Conservation (phyloP, 306 rosid species). For the Citrullus amarus region DNA sequence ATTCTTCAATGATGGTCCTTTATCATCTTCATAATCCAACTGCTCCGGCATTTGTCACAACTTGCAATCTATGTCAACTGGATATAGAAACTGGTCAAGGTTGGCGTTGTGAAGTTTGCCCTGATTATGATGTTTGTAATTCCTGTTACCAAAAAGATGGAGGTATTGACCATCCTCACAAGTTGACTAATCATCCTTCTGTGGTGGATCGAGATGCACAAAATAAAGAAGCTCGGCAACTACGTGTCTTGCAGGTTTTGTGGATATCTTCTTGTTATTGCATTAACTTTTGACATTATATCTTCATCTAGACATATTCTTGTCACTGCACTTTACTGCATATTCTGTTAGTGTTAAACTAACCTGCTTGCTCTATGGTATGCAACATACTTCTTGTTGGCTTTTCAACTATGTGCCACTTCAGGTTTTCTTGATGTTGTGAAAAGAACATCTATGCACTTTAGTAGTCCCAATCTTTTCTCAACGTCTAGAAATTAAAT, state of each 20-base stretch:
- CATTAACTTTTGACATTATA: background rate
- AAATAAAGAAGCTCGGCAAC: constrained; percentile 89
- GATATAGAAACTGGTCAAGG: constrained; percentile 98
- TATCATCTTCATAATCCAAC: constrained; percentile 99
- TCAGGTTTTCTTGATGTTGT: background rate
- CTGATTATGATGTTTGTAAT: constrained; percentile 89
- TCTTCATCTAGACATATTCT: background rate
- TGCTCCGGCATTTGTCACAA: constrained; percentile 82
- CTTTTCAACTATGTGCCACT: background rate
- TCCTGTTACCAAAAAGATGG: constrained; percentile 88
- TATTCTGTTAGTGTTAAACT: background rate
- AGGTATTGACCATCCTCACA: constrained; percentile 77
- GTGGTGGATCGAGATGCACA: constrained; percentile 90
- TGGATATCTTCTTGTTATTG: constrained; percentile 1
- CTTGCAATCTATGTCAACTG: constrained; percentile 65
- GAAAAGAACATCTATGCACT: background rate
- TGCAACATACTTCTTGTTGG: background rate
- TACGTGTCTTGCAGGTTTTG: constrained; percentile 69
- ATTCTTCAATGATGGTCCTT: constrained; percentile 98
- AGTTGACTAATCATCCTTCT: constrained; percentile 93
- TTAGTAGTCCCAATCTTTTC: background rate
- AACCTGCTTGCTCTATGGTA: background rate
- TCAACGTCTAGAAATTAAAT: background rate
- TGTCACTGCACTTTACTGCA: background rate
- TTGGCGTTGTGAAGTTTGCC: constrained; percentile 95